Base-by-base conservation (phyloP, 257 asterid genomes). In the Cruciata laevipes region DNA sequence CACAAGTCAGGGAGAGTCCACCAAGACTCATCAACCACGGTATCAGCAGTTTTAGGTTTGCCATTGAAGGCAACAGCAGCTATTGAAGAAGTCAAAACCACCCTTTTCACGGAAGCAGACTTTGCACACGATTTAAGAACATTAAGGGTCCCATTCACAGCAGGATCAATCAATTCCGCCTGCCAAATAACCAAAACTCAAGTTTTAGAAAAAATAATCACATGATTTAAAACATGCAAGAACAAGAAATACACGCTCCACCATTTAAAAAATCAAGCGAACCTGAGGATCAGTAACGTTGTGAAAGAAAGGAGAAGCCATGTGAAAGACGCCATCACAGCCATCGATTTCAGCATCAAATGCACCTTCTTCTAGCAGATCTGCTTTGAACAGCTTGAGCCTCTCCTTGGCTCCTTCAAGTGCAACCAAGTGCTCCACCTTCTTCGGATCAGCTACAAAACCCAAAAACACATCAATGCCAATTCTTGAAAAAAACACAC, bases 371-470 rank as follows among this genome's bases (percentile, higher is more conserved):
- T 88, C 95, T 55, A 91, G 81, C 16, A 89, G 72, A 77, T 89
- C 65, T 74, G 96, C 96, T 81, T 83, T 85, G 38, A 87, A 59
- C 74, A 91, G 78, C 31, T 84, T 85, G 68, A 91, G 96, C 62
- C 96, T 91, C 77, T 91, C 95, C 85, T 84, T 83, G 53, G 96
- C 96, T 61, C 98, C 98, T 69, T 91, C 95, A 69, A 91, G 96
- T 42, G 80, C 82, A 53, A 78, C 83, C 61, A 91, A 77, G 81
- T 91, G 98, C 47, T 75, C 76, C 0, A 80, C 76, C 84, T 82
- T 91, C 83, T 79, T 87, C 8, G 83, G 73, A 81, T 85, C 98
- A 83, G 71, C 98, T 91, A 82, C 74, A 65, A 40, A 68, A 51
- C 1, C 20, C 55, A 47, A 16, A 47, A 17, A 21, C n/a, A 59